phyloP scores from a whole-genome alignment of 306 rosid genomes.

The Geum urbanum region DNA sequence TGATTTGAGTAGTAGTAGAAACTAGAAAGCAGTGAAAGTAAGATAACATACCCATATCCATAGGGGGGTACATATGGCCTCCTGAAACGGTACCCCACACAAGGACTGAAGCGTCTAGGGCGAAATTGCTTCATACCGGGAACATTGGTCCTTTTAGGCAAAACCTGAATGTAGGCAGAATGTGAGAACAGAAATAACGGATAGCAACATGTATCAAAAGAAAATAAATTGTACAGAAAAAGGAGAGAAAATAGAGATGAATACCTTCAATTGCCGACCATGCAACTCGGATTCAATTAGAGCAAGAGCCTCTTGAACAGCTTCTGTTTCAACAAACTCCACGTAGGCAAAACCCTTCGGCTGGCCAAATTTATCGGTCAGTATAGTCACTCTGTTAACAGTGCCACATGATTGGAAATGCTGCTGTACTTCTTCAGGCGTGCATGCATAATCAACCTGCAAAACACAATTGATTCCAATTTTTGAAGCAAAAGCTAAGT shows the following conservation, averaged over 20 bases:
- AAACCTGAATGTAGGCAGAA: slow-evolving; percentile 43
- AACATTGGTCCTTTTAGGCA: slow-evolving; percentile 88
- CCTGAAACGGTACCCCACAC: slow-evolving; percentile 64
- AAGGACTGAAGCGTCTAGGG: slow-evolving; percentile 70
- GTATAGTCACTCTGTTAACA: slow-evolving; percentile 82
- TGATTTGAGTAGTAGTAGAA: neutral
- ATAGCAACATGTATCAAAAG: neutral
- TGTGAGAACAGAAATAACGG: neutral
- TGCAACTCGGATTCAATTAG: slow-evolving; percentile 86
- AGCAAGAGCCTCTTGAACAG: slow-evolving; percentile 79
- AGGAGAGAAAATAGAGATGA: neutral
- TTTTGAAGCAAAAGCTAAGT: slow-evolving; percentile 21
- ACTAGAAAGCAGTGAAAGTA: neutral
- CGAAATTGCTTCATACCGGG: slow-evolving; percentile 95
- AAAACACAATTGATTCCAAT: slow-evolving; percentile 28
- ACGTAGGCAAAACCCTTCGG: slow-evolving; percentile 97
- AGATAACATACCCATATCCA: slow-evolving; percentile 74
- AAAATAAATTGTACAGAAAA: neutral
- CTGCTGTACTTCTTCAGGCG: slow-evolving; percentile 98
- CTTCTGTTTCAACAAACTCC: slow-evolving; percentile 82
- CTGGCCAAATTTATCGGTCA: slow-evolving; percentile 87
- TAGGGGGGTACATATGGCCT: slow-evolving; percentile 81
- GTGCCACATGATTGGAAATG: slow-evolving; percentile 96
- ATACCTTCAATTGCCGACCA: slow-evolving; percentile 87
- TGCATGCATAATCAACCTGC: slow-evolving; percentile 96